Base-by-base conservation (phyloP, 495 filamentous ascomycete genomes). In the Neurospora sp. region DNA sequence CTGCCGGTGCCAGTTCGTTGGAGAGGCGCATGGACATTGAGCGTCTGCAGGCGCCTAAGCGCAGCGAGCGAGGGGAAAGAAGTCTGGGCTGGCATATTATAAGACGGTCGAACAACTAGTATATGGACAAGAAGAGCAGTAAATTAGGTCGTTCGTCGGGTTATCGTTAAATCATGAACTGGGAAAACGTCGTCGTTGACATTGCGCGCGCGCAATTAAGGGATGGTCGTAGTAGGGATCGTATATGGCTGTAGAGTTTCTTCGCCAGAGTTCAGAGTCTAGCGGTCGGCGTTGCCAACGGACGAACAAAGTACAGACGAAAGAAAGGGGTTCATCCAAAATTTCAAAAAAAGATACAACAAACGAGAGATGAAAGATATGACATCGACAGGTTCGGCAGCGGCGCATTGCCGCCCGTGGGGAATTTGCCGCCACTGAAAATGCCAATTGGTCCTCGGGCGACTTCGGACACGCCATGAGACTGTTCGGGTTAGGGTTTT, bases 1-100 rank as follows among this genome's bases (percentile, higher is more conserved):
- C 71, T 79, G 75, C 71, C 76, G 76, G 46, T 73, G 27, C 76
- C 10, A 66, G 70, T 23, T 71, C 48, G 62, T 76, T 42, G 59
- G 76, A 75, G 12, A 78, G 71, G 74, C 75, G 72, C 14, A 74
- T 75, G 71, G 73, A 70, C 74, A 74, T 62, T 62, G 54, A 62
- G 54, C 54, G 54, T 62, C 54, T 62, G 54, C 54, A 62, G 27
- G 2, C 54, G 54, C 54, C 54, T 62, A 35, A 62, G 54, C 54
- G 54, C 27, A 23, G 46, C 46, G 46, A 54, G 46, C 46, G 46
- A 54, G 12, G 20, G 46, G 27, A 62, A 62, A 18, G 54, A 62
- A 35, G 54, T 35, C 14, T 62, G 54, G 12, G 54, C 23, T 62
- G 27, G 54, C 54, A 62, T 62, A 35, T 62, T 62, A 62, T 35